These are phyloP conservation scores for Talaromyces thailandensis DNA, from an alignment of 495 filamentous ascomycete genomes.

Conservation along the genomic window DNA sequence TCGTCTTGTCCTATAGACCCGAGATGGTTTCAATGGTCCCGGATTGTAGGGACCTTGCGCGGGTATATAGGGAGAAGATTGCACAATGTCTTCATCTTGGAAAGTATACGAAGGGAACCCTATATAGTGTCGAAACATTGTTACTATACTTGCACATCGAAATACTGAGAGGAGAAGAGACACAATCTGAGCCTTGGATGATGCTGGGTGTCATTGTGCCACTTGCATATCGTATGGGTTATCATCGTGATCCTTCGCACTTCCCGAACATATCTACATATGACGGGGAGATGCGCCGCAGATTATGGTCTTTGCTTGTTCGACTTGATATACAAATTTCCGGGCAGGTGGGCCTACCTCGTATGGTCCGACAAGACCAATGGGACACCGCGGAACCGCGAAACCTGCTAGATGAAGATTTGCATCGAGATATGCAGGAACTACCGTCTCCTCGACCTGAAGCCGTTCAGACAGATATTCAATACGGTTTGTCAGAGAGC, in stretches of 20 bases:
- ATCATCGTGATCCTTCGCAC: slow-evolving; percentile 22
- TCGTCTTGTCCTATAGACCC: slow-evolving; percentile 5
- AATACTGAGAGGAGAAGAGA: slow-evolving; percentile 11
- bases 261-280: slow-evolving; percentile 18
- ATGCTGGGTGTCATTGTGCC: slow-evolving; percentile 16
- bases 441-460: slow-evolving; percentile 18
- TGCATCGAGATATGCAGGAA: slow-evolving; percentile 14
- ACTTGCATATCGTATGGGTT: slow-evolving; percentile 23
- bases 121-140: slow-evolving; percentile 20
- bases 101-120: slow-evolving; percentile 17
- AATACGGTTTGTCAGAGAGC: slow-evolving; percentile 31
- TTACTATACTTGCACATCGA: slow-evolving; percentile 17
- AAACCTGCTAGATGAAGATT: slow-evolving; percentile 22
- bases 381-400: slow-evolving; percentile 27
- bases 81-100: slow-evolving; percentile 22
- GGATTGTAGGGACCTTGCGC: background rate
- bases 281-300: slow-evolving; percentile 22
- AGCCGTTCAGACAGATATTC: slow-evolving; percentile 22
- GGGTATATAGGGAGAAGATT: slow-evolving; percentile 16
- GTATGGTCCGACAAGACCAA: slow-evolving; percentile 17
- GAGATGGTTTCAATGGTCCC: slow-evolving; percentile 3
- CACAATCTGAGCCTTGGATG: slow-evolving; percentile 13
- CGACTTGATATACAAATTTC: slow-evolving; percentile 20
- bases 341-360: slow-evolving; percentile 26
- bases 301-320: slow-evolving; percentile 17